phyloP scores from a whole-genome alignment of 2,329 filamentous ascomycete species.

The Hirsutella rhossiliensis region DNA sequence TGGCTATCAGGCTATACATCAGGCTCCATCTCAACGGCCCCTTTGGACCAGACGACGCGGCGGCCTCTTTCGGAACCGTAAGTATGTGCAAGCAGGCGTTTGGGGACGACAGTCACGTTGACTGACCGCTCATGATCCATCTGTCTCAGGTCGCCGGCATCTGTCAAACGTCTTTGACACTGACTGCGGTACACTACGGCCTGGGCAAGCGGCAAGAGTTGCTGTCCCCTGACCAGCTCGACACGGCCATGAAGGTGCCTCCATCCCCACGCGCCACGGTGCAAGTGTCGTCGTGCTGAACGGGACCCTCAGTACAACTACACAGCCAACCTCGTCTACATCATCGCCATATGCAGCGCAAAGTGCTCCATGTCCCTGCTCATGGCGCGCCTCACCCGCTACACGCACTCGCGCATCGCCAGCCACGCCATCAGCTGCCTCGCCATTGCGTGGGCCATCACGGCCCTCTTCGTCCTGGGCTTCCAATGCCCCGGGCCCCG shows the following conservation, averaged over 20 bases:
- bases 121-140: not conserved
- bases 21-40: constrained; percentile 5
- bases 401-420: constrained; percentile 4
- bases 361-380: constrained; percentile 9
- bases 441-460: constrained; percentile 3
- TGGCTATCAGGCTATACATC: constrained; percentile 7
- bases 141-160: constrained; percentile 3
- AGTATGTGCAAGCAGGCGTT: not conserved
- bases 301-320: constrained; percentile 2
- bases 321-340: constrained; percentile 6
- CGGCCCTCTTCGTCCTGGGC: constrained; percentile 2
- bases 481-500: constrained; percentile 5
- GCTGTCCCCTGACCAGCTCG: not conserved
- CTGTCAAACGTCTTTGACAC: constrained; percentile 4
- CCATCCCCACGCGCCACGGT: not conserved
- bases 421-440: constrained; percentile 4
- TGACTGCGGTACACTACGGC: constrained; percentile 5
- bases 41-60: constrained; percentile 5
- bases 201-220: constrained; percentile 4
- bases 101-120: not conserved
- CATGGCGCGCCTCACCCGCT: constrained; percentile 5
- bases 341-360: constrained; percentile 6
- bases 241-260: constrained; percentile 6
- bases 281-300: not conserved
- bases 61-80: constrained; percentile 7